Evolutionary conservation across 1,284 basidiomycete species (phyloP).

Genomic region (Anthracocystis setariae): DNA sequence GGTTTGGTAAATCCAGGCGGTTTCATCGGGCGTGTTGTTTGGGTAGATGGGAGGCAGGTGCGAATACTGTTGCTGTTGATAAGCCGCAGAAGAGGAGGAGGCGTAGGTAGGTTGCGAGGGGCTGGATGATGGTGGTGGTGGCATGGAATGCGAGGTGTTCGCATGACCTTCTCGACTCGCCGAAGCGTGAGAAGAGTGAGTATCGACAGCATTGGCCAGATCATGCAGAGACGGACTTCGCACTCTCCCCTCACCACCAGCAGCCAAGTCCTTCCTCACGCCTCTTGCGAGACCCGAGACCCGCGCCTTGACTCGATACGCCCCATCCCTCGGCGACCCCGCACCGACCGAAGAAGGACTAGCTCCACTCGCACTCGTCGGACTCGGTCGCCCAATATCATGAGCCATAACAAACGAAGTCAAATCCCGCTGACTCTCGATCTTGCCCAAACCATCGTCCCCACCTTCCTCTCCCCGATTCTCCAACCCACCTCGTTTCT

Average conservation of each 20-base stretch:
- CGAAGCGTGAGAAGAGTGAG: constrained; percentile 6
- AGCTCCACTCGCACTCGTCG: constrained; percentile 4
- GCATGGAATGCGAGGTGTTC: background rate
- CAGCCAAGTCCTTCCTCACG: background rate
- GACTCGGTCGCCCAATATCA: constrained; percentile 5
- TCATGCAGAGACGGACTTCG: constrained; percentile 25
- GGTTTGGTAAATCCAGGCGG: constrained; percentile 3
- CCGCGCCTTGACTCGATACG: background rate
- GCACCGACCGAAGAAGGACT: background rate
- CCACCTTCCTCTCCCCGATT: background rate
- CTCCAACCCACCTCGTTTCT: constrained; percentile 5
- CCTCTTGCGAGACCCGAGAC: background rate
- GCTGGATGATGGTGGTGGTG: background rate
- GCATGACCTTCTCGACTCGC: background rate
- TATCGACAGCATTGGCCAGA: constrained; percentile 29
- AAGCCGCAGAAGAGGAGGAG: background rate
- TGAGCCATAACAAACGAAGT: constrained; percentile 22
- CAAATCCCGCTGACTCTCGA: constrained; percentile 27
- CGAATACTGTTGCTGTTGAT: background rate
- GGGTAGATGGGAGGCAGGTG: background rate
- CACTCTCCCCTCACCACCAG: constrained; percentile 5
- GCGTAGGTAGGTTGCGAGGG: background rate
- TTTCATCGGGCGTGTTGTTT: background rate
- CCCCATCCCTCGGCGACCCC: background rate
- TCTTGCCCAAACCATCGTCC: constrained; percentile 2